Percentiles rank a stretch among this genome's conserved stretches.
These are phyloP conservation scores for Cystofilobasidium capitatum DNA, from an alignment of 768 basidiomycete species.

Conservation along the genomic window DNA sequence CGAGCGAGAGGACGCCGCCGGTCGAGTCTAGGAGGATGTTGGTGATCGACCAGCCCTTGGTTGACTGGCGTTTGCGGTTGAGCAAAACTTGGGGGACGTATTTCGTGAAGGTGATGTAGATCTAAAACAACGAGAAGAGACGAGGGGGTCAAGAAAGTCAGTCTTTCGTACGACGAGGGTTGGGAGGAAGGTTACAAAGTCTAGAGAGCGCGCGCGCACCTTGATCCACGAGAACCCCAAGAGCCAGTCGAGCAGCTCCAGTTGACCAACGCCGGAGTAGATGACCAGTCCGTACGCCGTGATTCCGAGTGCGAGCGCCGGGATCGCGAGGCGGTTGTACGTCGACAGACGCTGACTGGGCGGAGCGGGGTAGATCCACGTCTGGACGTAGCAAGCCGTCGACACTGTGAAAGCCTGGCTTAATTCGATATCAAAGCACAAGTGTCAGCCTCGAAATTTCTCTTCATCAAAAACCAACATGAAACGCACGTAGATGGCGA, in stretches of 20 bases:
- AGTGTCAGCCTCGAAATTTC: slow-evolving; percentile 33
- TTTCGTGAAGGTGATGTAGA: slow-evolving; percentile 41
- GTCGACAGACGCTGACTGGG: slow-evolving; percentile 1
- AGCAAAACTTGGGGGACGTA: slow-evolving; percentile 42
- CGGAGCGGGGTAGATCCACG: slow-evolving; percentile 23
- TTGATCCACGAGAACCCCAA: slow-evolving; percentile 30
- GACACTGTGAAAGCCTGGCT: slow-evolving; percentile 8
- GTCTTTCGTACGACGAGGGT: not conserved
- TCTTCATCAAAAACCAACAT: not conserved
- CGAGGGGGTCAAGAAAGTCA: slow-evolving; percentile 27
- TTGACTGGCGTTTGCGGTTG: slow-evolving; percentile 40
- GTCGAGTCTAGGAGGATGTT: slow-evolving; percentile 35
- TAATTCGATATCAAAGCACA: slow-evolving; percentile 34
- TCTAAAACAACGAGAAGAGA: slow-evolving; percentile 38
- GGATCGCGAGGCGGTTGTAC: slow-evolving; percentile 9
- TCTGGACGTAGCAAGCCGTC: slow-evolving; percentile 5
- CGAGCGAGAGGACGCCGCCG: slow-evolving; percentile 24
- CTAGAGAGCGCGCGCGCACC: slow-evolving; percentile 9
- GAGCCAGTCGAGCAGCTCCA: slow-evolving; percentile 28
- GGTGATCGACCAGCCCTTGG: slow-evolving; percentile 36
- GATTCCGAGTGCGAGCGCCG: not conserved
- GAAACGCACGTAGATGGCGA: slow-evolving; percentile 38
- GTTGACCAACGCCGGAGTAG: not conserved
- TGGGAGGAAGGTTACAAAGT: not conserved
- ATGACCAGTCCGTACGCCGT: not conserved